Conservation (phyloP, 495 filamentous ascomycete species). For the Filosporella fistucella region DNA sequence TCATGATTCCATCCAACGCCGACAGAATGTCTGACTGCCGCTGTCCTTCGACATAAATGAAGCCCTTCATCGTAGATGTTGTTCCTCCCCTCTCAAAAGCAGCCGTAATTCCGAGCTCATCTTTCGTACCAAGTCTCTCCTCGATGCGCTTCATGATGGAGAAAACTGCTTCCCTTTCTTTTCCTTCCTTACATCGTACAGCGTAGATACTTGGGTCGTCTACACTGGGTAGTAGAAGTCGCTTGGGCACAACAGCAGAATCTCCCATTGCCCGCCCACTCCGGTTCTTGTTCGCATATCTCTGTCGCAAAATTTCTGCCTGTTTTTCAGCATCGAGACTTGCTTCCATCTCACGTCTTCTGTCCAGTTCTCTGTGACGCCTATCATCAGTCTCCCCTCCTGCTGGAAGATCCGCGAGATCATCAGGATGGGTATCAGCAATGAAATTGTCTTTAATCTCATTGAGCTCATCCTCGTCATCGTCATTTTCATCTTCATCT, state of each 20-base stretch:
- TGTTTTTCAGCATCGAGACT: constrained; percentile 92
- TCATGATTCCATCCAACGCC: constrained; percentile 75
- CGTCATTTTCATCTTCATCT: constrained; percentile 84
- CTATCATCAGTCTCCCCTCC: constrained; percentile 83
- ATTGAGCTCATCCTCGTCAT: constrained; percentile 82
- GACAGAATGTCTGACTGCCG: constrained; percentile 79
- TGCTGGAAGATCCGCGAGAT: constrained; percentile 74
- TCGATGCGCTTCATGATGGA: constrained; percentile 82
- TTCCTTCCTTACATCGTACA: constrained; percentile 86
- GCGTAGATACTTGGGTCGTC: constrained; percentile 97
- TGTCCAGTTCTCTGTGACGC: constrained; percentile 90
- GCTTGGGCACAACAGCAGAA: constrained; percentile 72
- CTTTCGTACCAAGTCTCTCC: constrained; percentile 66
- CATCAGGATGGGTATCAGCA: constrained; percentile 84
- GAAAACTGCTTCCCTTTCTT: constrained; percentile 87
- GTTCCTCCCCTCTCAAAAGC: constrained; percentile 85
- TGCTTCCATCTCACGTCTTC: constrained; percentile 76
- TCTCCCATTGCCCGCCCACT: constrained; percentile 52
- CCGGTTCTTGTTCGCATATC: constrained; percentile 65
- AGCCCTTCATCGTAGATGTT: constrained; percentile 73
- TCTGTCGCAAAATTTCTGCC: constrained; percentile 76
- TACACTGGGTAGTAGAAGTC: constrained; percentile 85
- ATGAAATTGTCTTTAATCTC: constrained; percentile 75
- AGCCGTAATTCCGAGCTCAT: constrained; percentile 73
- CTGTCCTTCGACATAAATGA: constrained; percentile 90